Evolutionary conservation across 1,284 basidiomycete genomes (phyloP), one percentile per base, ranked within the genome.

Genomic region (Heterobasidion occidentale): DNA sequence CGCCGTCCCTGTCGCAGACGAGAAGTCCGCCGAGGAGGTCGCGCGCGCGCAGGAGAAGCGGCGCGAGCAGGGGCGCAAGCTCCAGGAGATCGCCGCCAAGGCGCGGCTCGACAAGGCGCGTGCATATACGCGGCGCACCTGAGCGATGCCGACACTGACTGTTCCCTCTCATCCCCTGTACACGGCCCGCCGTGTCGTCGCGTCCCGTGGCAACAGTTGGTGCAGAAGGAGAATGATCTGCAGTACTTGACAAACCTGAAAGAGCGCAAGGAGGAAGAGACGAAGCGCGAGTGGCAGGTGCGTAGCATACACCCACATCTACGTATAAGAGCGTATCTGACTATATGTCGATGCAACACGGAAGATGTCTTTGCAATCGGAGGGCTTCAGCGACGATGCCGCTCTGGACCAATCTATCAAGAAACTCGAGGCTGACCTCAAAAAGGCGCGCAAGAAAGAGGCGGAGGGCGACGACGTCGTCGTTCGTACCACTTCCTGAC

Each of bases 61-160:
- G 59, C 86, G 82, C 65, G 92, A 96, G 68, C 89, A 94, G 59
- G 94, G 93, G 0, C 79, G 83, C 56, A 86, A 94, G 64, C 68
- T 99, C 51, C 94, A 96, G 70, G 94, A 98, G 70, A 84, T 97
- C 65, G 92, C 93, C n/a, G 88, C 91, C 0, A 91, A 88, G 68
- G 88, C 88, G 60, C 74, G 96, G 9, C 74, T 84, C 61, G 94
- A 98, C 63, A 96, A 94, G 78, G 91, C 89, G 56, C n/a, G 68
- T 60, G 36, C 44, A 27, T 27, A 27, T 5, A 5, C 5, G 3
- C 27, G 27, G 27, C 4, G 27, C 27, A 27, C 27, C 6, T 1
- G 27, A 5, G 27, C 27, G 27, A 27, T 27, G 6, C 27, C 27
- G 27, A 6, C 27, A 27, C 27, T 27, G 6, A 27, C 27, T 27